Evolutionary conservation across 345 rosid species (phyloP), one percentile per base, ranked within the genome.

Genomic region (Theobroma cacao): DNA sequence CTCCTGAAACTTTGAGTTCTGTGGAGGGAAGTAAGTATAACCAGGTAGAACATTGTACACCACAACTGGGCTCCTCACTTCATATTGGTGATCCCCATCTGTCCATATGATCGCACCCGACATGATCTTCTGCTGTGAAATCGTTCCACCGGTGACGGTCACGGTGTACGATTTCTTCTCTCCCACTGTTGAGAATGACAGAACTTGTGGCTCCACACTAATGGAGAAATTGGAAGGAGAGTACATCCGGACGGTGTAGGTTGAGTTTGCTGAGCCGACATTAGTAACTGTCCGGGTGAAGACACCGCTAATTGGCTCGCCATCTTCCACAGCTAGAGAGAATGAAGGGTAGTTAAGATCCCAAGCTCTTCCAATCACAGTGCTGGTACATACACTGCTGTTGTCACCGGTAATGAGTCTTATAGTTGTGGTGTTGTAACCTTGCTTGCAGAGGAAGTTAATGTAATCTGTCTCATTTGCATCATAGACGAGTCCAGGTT

Each of bases 361-460:
- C 85, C 87, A 83, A n/a, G 82, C 88, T 67, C 86, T 83, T 68
- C 86, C 86, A 8, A 77, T 80, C 64, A 22, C 30, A 56, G 76
- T 61, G 74, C 68, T 75, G 9, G 18, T 55, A 76, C 85, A 83
- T 26, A 60, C 59, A 36, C 78, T 82, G 73, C 75, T 77, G 52
- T 81, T 80, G 45, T 82, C 78, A 0, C 88, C 88, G 0, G 84
- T 82, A 38, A 87, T 63, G 31, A 67, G 4, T 50, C 83, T 78
- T n/a, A 85, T 56, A 26, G 69, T 63, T 50, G 80, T 79, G 64
- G 45, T 72, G 47, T 81, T 84, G 79, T 82, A 87, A 1, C 89
- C 89, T 68, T 84, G 85, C 68, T 82, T 79, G 81, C 92, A 87
- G 9, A 87, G 92, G 82, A 82, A 89, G 76, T 80, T 77, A 31